A percentile compares a stretch with the other conserved stretches of the same genome.
phyloP scores from a whole-genome alignment of 345 rosid species.

The Arabidopsis arenosa region DNA sequence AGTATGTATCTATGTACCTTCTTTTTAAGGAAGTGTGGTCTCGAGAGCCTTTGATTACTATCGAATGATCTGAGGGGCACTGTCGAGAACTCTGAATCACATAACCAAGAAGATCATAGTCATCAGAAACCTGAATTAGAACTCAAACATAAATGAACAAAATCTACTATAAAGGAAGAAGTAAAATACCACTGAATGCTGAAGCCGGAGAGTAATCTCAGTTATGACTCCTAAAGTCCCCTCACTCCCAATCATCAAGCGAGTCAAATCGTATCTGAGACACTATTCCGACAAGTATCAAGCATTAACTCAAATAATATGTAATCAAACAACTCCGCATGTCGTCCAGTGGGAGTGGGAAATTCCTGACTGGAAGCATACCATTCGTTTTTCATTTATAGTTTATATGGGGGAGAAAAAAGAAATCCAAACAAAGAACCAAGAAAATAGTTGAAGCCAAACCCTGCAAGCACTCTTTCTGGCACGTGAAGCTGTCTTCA shows the following conservation, averaged over 20 bases:
- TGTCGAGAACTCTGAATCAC: slow-evolving; percentile 77
- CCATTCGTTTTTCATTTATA: not conserved
- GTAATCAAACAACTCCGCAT: slow-evolving; percentile 11
- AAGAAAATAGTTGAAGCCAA: slow-evolving; percentile 38
- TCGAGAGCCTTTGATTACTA: slow-evolving; percentile 54
- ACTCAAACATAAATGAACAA: no score
- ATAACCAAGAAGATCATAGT: no score
- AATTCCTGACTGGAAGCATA: not conserved
- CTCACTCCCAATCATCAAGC: slow-evolving; percentile 91
- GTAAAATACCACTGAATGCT: slow-evolving; percentile 84
- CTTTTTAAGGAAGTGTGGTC: slow-evolving; percentile 44
- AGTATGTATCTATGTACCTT: slow-evolving; percentile 25
- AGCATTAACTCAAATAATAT: not conserved
- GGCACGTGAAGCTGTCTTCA: slow-evolving; percentile 98
- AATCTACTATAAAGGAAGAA: slow-evolving; percentile 32
- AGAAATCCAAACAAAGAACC: slow-evolving; percentile 1
- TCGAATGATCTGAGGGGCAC: slow-evolving; percentile 70
- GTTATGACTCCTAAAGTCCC: slow-evolving; percentile 91
- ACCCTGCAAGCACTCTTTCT: slow-evolving; percentile 99
- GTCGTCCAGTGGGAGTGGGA: no score
- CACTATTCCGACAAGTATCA: slow-evolving; percentile 21
- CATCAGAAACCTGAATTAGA: no score
- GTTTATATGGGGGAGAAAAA: not conserved
- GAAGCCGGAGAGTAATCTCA: slow-evolving; percentile 87
- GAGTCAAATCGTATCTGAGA: slow-evolving; percentile 87